phyloP scores from a whole-genome alignment of 192 early-diverging fungal species.

The Backusella mclennaniae region DNA sequence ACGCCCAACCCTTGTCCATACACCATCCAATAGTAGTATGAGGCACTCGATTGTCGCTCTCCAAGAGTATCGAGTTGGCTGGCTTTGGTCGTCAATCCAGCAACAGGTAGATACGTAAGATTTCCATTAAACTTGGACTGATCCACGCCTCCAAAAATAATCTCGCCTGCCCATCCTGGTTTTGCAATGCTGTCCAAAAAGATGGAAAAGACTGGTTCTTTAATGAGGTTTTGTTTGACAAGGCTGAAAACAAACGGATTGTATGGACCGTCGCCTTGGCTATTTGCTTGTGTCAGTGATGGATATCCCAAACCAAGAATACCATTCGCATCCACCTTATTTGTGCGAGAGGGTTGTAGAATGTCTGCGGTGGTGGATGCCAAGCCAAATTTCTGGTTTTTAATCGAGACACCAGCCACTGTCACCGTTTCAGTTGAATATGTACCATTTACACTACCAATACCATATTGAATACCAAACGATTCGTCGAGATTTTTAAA shows the following conservation, averaged over 20 bases:
- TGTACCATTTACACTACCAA: conserved; percentile 33
- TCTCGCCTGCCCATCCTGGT: conserved; percentile 39
- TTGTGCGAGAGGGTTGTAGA: background rate
- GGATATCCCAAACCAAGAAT: conserved; percentile 38
- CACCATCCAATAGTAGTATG: conserved; percentile 36
- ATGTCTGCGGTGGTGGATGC: conserved; percentile 23
- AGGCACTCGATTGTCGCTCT: background rate
- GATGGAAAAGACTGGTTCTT: conserved; percentile 30
- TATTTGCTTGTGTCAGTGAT: conserved; percentile 23
- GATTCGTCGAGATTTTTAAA: conserved; percentile 15
- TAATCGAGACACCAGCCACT: conserved; percentile 15
- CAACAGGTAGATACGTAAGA: conserved; percentile 45
- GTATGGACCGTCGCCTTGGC: conserved; percentile 14
- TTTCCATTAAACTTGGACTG: conserved; percentile 41
- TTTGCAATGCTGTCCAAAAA: conserved; percentile 16
- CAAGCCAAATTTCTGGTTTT: conserved; percentile 37
- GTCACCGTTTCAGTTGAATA: conserved; percentile 29
- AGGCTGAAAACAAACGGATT: conserved; percentile 38
- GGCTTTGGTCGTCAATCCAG: conserved; percentile 1
- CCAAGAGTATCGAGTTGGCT: background rate
- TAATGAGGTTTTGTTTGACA: conserved; percentile 14
- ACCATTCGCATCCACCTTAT: conserved; percentile 20
- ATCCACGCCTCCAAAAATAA: conserved; percentile 55
- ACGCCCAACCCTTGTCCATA: conserved; percentile 32
- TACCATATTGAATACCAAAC: conserved; percentile 35